Evolutionary conservation across 345 rosid genomes (phyloP).

Genomic region (Eucalyptus curtisii): DNA sequence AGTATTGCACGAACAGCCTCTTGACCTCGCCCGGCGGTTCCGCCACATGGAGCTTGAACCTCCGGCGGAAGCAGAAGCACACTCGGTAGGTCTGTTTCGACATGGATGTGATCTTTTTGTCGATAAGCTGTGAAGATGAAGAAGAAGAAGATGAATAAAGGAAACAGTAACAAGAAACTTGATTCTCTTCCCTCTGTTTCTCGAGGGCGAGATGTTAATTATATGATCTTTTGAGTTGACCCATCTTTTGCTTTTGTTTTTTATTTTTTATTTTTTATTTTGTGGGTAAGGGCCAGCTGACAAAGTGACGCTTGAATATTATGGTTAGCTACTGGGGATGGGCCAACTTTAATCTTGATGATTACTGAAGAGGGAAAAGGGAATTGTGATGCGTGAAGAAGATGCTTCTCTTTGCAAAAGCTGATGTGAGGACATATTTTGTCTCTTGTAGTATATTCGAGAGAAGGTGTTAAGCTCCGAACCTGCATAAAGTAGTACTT

Average conservation of each 20-base stretch:
- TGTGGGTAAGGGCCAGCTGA: background rate
- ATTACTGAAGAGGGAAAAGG: background rate
- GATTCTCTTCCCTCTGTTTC: background rate
- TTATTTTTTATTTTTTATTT: too few species aligned
- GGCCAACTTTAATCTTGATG: background rate
- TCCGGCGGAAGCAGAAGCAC: constrained; percentile 50
- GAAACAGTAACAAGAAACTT: background rate
- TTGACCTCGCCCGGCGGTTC: constrained; percentile 39
- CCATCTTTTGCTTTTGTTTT: accelerated
- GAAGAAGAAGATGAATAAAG: background rate
- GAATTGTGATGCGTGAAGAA: background rate
- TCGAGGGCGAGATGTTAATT: background rate
- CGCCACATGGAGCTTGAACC: constrained; percentile 20
- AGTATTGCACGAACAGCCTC: constrained; percentile 10
- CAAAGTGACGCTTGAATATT: background rate
- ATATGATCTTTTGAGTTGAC: background rate
- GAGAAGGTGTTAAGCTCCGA: background rate
- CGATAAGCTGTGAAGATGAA: background rate
- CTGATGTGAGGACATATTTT: background rate
- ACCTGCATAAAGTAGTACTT: background rate
- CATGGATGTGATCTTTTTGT: background rate
- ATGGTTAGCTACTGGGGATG: background rate
- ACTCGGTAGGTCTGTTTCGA: constrained; percentile 24
- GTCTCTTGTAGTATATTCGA: background rate
- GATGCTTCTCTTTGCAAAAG: background rate